Base-by-base conservation (phyloP, 2,329 filamentous ascomycete genomes). In the Alternaria sp. region DNA sequence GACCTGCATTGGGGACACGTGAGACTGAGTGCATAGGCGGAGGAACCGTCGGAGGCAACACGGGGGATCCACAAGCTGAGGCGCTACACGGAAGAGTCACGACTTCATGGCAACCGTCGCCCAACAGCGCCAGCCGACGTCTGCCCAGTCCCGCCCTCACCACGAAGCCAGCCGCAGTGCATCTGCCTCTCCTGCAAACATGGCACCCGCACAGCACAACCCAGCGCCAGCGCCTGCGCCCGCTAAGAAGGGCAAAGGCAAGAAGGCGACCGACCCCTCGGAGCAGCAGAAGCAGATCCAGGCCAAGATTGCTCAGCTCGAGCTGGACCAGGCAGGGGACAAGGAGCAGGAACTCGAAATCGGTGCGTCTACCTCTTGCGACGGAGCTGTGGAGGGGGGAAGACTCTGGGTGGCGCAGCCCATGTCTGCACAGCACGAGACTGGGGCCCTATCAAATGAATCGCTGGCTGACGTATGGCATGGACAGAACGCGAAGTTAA, bases 271-370 rank as follows among this genome's bases (percentile, higher is more conserved):
- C 68, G 94, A 97, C 78, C 92, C 93, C 20, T 92, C 89, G 73
- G 96, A 98, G 81, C 94, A 94, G 50, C 93, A 93, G 65, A 96
- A 97, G 81, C 87, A 97, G 68, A 88, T 99, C 55, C 91, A 94
- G 67, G 93, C 94, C 66, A 93, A 96, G 77, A 97, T 99, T 78
- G 95, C 94, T 21, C 96, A 98, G 83, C 85, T 99, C 63, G 96
- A 99, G 81, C 92, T 93, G 67, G 94, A 97, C 85, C 92, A 92
- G 54, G 94, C 94, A 11, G 93, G 93, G 63, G 94, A 97, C 79
- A 97, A 96, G 81, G 95, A 97, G 72, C 93, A 97, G 82, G 94
- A 97, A 82, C 89, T 92, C 65, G 96, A 98, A 84, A 97, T 99
- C 79, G 93, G 94, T 97, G 73, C 60, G 77, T 80, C 54, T 62